Conservation (phyloP, 2,329 filamentous ascomycete genomes). For the Claviceps cyperi region DNA sequence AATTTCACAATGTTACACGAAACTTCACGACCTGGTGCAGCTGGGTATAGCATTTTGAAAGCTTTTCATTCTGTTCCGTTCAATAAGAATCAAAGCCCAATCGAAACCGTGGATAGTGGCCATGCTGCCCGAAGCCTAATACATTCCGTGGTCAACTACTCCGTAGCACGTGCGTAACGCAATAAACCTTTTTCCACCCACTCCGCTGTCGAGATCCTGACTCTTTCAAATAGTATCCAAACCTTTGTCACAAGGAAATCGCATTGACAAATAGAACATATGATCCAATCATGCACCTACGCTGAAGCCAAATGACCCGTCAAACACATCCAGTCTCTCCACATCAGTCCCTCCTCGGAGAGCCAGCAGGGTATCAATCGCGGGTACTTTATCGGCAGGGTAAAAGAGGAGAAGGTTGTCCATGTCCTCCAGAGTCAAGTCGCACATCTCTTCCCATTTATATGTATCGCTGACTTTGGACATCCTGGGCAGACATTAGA, state of each 20-base stretch:
- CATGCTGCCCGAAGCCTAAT: not conserved
- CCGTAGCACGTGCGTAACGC: not conserved
- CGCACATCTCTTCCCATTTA: constrained; percentile 69
- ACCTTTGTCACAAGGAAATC: not conserved
- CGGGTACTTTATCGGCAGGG: constrained; percentile 37
- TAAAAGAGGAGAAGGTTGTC: constrained; percentile 69
- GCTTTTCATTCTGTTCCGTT: not conserved
- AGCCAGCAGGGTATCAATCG: constrained; percentile 38
- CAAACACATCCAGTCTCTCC: constrained; percentile 38
- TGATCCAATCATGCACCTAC: constrained; percentile 24
- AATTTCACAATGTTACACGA: not conserved
- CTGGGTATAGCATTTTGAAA: not conserved
- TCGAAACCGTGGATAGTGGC: not conserved
- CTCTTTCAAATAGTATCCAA: no score
- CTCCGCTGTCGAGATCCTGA: not conserved
- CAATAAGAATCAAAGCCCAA: not conserved
- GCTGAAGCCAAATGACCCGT: constrained; percentile 45
- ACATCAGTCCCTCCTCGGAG: constrained; percentile 33
- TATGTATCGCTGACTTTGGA: constrained; percentile 79
- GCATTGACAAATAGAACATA: not conserved
- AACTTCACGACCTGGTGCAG: not conserved
- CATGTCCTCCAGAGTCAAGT: constrained; percentile 75
- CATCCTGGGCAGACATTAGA: constrained; percentile 49
- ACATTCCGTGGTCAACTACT: not conserved
- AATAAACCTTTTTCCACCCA: not conserved